A percentile compares a stretch with the other conserved stretches of the same genome.
Evolutionary conservation across 805 yeast genomes (phyloP).

Genomic region (Yarrowia sp.): DNA sequence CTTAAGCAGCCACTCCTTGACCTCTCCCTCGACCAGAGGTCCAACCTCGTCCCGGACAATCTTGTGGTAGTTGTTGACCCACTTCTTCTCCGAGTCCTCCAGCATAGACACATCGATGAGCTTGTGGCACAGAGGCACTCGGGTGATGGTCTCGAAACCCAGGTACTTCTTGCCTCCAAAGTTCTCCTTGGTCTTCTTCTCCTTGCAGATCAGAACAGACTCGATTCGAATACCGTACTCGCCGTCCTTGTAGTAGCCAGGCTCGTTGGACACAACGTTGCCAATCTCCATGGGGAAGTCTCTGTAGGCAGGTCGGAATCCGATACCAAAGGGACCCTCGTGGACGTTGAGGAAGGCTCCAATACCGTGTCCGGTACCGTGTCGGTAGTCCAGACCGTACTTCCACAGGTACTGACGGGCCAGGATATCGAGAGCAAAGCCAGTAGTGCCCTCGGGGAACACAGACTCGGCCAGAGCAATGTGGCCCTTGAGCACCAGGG

Average conservation of each 20-base stretch:
- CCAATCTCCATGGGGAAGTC: constrained; percentile 67
- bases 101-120: constrained; percentile 70
- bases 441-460: constrained; percentile 79
- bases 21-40: constrained; percentile 60
- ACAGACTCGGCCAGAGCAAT: constrained; percentile 80
- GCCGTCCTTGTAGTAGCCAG: constrained; percentile 92
- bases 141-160: constrained; percentile 82
- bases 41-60: constrained; percentile 61
- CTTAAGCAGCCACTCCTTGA: constrained; percentile 71
- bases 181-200: constrained; percentile 52
- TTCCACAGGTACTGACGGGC: constrained; percentile 86
- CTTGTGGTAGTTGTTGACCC: constrained; percentile 74
- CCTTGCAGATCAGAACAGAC: constrained; percentile 70
- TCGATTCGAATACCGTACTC: constrained; percentile 90
- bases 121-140: constrained; percentile 80
- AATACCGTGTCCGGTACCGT: constrained; percentile 98
- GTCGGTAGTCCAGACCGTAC: constrained; percentile 84
- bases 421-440: constrained; percentile 75
- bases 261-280: constrained; percentile 86
- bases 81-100: constrained; percentile 63
- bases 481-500: constrained; percentile 91
- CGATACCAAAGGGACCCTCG: constrained; percentile 91
- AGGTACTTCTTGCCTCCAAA: constrained; percentile 65
- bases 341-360: constrained; percentile 91
- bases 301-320: constrained; percentile 57